A percentile compares a stretch with the other conserved stretches of the same genome.
phyloP scores from a whole-genome alignment of 2,329 filamentous ascomycete genomes.

The Chaetomiaceae sp. region DNA sequence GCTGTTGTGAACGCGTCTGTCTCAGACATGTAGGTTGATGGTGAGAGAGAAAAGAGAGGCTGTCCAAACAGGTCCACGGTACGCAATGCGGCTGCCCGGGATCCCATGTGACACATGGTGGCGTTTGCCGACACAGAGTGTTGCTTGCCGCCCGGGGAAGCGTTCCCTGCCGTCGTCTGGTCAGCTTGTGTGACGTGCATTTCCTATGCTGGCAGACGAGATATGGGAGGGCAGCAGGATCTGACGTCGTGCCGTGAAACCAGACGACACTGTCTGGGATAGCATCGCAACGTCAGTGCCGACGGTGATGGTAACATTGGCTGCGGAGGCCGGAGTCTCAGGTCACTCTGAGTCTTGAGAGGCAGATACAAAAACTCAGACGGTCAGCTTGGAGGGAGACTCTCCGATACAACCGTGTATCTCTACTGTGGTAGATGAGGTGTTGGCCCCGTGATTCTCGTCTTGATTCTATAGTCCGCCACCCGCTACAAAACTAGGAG shows the following conservation, averaged over 20 bases:
- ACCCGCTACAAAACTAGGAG: too few relatives aligned
- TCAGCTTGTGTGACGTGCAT: not conserved
- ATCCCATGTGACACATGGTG: not conserved
- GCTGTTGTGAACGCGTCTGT: not conserved
- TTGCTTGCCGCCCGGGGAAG: not conserved
- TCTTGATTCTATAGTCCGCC: too few relatives aligned
- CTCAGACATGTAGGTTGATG: not conserved
- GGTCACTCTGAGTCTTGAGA: too few relatives aligned
- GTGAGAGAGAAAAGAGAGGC: not conserved
- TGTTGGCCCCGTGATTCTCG: too few relatives aligned
- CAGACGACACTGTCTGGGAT: not conserved
- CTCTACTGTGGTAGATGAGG: too few relatives aligned
- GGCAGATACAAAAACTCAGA: too few relatives aligned
- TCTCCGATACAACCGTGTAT: too few relatives aligned
- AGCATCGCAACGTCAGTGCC: too few relatives aligned
- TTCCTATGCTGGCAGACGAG: not conserved
- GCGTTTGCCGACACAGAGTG: not conserved
- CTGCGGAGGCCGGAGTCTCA: too few relatives aligned
- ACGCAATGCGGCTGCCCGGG: not conserved
- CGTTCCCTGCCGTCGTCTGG: not conserved
- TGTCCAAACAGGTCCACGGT: not conserved
- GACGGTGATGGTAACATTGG: too few relatives aligned
- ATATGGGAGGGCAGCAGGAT: constrained; percentile 13
- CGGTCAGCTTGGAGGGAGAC: too few relatives aligned
- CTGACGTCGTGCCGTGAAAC: constrained; percentile 10